These are phyloP conservation scores for Mycena citricolor DNA, from an alignment of 1,284 basidiomycete genomes.

Conservation along the genomic window DNA sequence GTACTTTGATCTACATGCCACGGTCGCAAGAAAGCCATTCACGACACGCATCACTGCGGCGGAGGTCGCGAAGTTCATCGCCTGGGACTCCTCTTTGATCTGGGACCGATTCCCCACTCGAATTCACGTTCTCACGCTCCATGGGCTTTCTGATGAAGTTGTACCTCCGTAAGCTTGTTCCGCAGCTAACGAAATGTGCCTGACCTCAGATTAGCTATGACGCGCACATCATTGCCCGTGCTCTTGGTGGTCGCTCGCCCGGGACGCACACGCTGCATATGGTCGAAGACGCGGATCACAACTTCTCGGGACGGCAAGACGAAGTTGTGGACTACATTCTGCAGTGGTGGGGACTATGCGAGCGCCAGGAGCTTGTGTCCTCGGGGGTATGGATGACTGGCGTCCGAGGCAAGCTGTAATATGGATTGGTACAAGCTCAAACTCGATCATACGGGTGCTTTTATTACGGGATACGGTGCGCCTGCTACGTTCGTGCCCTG, in stretches of 20 bases:
- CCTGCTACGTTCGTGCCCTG: too few relatives aligned
- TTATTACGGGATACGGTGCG: too few relatives aligned
- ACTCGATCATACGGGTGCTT: too few relatives aligned
- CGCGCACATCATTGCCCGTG: conserved; percentile 63
- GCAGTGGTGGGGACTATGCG: conserved; percentile 55
- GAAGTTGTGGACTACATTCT: conserved; percentile 61
- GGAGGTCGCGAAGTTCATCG: conserved; percentile 58
- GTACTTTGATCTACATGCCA: conserved; percentile 55
- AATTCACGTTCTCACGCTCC: conserved; percentile 65
- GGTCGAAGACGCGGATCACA: conserved; percentile 73
- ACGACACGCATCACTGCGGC: conserved; percentile 51
- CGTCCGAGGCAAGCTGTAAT: conserved; percentile 47
- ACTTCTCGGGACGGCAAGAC: conserved; percentile 64
- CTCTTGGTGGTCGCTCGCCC: conserved; percentile 51
- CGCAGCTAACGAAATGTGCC: conserved; percentile 3
- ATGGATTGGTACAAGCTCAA: too few relatives aligned
- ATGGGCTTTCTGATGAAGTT: conserved; percentile 61
- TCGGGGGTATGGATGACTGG: conserved; percentile 62
- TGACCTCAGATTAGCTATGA: conserved; percentile 52
- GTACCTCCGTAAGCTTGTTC: conserved; percentile 62
- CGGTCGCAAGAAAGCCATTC: conserved; percentile 60
- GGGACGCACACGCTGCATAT: conserved; percentile 69
- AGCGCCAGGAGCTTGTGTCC: conserved; percentile 40
- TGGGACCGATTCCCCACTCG: conserved; percentile 61
- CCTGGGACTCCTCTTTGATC: conserved; percentile 62